These are phyloP conservation scores for Podila clonocystis DNA, from an alignment of 192 early-diverging fungal genomes.

Conservation along the genomic window DNA sequence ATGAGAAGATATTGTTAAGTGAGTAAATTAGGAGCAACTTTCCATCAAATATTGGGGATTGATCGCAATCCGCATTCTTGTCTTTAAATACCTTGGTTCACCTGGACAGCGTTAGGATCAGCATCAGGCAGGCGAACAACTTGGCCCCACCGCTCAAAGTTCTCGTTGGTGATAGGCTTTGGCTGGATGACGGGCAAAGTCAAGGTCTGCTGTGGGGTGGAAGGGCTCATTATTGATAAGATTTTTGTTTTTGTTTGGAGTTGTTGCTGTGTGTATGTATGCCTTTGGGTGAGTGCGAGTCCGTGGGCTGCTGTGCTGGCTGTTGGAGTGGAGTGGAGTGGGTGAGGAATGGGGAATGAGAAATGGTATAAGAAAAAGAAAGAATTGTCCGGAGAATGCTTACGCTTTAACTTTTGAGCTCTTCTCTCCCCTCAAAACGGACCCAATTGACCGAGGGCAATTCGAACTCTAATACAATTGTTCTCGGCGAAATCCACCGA, in stretches of 20 bases:
- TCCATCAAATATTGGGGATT: not conserved
- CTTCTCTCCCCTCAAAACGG: not conserved
- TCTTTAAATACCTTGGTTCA: constrained; percentile 36
- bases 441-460: not conserved
- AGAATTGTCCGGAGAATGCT: not conserved
- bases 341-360: too few species aligned
- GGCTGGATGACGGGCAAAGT: constrained; percentile 17
- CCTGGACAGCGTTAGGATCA: constrained; percentile 47
- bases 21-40: not conserved
- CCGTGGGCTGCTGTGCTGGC: too few species aligned
- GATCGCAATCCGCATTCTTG: too few species aligned
- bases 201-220: not conserved
- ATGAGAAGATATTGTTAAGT: not conserved
- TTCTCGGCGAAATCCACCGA: not conserved
- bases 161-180: constrained; percentile 37
- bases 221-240: constrained; percentile 8
- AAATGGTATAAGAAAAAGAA: not conserved
- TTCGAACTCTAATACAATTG: not conserved
- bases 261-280: too few species aligned
- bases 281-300: too few species aligned
- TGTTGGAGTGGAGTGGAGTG: too few species aligned
- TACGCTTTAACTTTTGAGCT: not conserved
- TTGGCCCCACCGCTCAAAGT: constrained; percentile 47
- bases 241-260: too few species aligned
- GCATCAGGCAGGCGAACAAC: constrained; percentile 44